Base-by-base conservation (phyloP, 1,284 basidiomycete genomes). In the Moesziomyces parantarcticus region DNA sequence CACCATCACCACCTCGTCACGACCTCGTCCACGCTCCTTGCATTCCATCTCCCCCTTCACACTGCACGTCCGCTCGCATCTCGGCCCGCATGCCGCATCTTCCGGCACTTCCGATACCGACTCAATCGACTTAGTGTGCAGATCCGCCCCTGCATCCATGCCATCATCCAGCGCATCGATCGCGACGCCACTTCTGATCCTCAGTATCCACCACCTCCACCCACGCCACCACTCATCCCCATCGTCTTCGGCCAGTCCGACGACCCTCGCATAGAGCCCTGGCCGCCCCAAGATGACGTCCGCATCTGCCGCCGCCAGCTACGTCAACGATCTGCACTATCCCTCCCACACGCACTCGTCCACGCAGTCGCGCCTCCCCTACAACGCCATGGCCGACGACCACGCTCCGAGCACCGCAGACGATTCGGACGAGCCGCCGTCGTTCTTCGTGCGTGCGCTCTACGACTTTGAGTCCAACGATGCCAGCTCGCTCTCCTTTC, bases 381-480 rank as follows among this genome's bases (percentile, higher is more conserved):
- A 39, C 36, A 39, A 39, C 36, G 18, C 36, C 36, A 39, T 39
- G 36, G 11, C 36, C 5, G 55, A 68, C 41, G 48, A 58, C 6
- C 48, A 53, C 7, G 42, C 50, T n/a, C 50, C 50, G 32, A 58
- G 46, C 58, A 62, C 55, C 18, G 55, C 9, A 11, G 56, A 68
- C 26, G 65, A 62, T 1, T 62, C 59, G 42, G 73, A 76, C 25
- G 74, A 75, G 11, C 57, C 63, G 34, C 63, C 58, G 40, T 78
- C 81, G 39, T 89, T 94, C 84, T 94, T 94, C 85, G 97, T 97
- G 76, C 89, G 91, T 49, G 95, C 96, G 7, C 87, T 93, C 60
- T 98, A 97, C 85, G 92, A 95, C 85, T 99, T 96, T 85, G 56
- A 65, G 41, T 73, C 85, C 32, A 87, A 90, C 63, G 94, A 97